Base-by-base conservation (phyloP, 75 land plant species). In the Picea glauca region DNA sequence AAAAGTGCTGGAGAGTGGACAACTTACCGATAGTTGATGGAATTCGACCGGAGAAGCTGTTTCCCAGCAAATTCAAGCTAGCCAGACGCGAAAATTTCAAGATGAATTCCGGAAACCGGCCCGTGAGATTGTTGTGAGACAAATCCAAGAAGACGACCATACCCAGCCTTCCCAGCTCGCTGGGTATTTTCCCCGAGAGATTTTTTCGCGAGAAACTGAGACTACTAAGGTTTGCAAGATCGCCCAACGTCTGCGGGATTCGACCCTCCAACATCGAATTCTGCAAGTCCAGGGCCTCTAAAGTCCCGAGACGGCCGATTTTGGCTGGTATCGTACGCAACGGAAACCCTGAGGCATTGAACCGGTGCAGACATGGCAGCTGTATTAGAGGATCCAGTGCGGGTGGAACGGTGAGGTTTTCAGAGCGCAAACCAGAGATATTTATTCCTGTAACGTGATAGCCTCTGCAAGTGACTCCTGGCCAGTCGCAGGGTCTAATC, bases 191-290 rank as follows among this genome's bases (percentile, higher is more conserved):
- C 1, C 93, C 96, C 0, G 40, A 1, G 14, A 89, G 62, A 3
- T 80, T 84, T 7, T 83, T 43, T 13, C 62, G 74, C 38, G 91
- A 86, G 0, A 91, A 78, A 35, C 85, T 84, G 21, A 91, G 88
- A 3, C 20, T 23, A 1, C 8, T 31, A 62, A 83, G 68, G 17
- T 38, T 30, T 80, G 0, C 14, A 20, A 74, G 43, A 13, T 63
- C 35, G 50, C 31, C 58, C 62, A 93, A 62, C 3, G 59, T 40
- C 5, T 58, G 68, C 4, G 92, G 88, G 12, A 89, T 17, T 3
- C 57, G 12, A 3, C 91, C 96, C 0, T 21, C 2, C 12, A 88
- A 61, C 3, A 79, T 84, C 17, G 81, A 33, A 12, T 63, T 75
- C 30, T 90, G 85, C 1, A 91, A 78, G 35, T 89, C 87, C 15